A percentile compares a stretch with the other conserved stretches of the same genome.
phyloP scores from a whole-genome alignment of 1,284 basidiomycete species.

The Heterobasidion irregulare region DNA sequence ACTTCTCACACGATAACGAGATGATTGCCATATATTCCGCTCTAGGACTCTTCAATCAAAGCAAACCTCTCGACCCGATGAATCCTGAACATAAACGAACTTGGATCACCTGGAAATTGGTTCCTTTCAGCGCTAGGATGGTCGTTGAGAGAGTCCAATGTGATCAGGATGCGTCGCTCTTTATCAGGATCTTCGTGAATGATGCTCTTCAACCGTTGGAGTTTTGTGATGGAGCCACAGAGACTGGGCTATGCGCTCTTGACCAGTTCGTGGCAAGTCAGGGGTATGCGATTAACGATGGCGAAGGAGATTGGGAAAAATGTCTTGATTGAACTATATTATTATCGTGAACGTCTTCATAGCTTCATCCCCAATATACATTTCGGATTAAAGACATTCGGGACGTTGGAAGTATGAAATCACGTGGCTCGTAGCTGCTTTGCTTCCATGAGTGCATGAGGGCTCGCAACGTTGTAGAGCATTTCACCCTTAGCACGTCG shows the following conservation, averaged over 20 bases:
- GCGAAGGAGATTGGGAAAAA: constrained; percentile 57
- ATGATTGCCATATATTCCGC: constrained; percentile 75
- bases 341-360: no score
- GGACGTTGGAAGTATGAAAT: background rate
- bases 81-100: constrained; percentile 30
- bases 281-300: constrained; percentile 53
- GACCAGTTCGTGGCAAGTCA: constrained; percentile 67
- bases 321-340: constrained; percentile 28
- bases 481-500: background rate
- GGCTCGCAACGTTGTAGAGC: no score
- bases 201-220: constrained; percentile 56
- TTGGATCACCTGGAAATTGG: constrained; percentile 55
- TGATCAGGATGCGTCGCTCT: constrained; percentile 13
- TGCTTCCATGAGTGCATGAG: no score
- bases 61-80: constrained; percentile 31
- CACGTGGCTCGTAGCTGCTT: background rate
- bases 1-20: constrained; percentile 79
- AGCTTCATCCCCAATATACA: no score
- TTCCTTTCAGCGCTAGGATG: constrained; percentile 60
- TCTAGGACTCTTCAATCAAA: constrained; percentile 54
- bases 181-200: constrained; percentile 58
- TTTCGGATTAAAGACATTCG: background rate
- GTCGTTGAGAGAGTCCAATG: constrained; percentile 55
- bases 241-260: constrained; percentile 50
- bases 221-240: constrained; percentile 41